phyloP scores from a whole-genome alignment of 768 basidiomycete species.

The Trametes maxima region DNA sequence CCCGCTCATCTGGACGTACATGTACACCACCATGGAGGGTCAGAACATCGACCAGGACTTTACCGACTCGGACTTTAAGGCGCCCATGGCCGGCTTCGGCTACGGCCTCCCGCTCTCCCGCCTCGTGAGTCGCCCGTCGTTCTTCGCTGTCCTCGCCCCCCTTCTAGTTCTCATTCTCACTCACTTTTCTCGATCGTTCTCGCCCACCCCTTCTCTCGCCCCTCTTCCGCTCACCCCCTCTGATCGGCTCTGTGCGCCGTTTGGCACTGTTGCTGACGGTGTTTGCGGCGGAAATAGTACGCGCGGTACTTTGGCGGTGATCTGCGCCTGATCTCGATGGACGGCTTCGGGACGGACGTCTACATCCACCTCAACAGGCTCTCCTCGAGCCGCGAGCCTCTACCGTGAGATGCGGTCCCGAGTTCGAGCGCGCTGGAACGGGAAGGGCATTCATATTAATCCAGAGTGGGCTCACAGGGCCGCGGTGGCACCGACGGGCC shows the following conservation, averaged over 20 bases:
- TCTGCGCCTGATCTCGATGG: constrained; percentile 93
- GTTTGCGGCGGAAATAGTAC: constrained; percentile 51
- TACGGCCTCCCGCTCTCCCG: constrained; percentile 93
- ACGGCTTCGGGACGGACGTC: constrained; percentile 95
- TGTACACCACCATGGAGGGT: constrained; percentile 86
- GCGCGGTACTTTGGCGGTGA: constrained; percentile 96
- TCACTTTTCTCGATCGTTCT: neutral
- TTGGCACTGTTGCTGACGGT: no score
- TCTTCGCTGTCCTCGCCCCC: neutral
- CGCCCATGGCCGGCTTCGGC: constrained; percentile 97
- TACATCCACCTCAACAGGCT: constrained; percentile 90
- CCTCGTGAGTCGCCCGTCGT: constrained; percentile 57
- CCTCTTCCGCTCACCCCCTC: no score
- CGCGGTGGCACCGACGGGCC: neutral
- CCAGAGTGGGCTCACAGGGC: no score
- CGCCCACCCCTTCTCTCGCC: no score
- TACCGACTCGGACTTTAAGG: constrained; percentile 87
- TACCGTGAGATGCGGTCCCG: constrained; percentile 46
- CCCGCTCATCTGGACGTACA: constrained; percentile 98
- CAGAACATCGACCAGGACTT: constrained; percentile 78
- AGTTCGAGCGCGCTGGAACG: neutral
- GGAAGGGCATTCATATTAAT: neutral
- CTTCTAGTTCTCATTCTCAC: constrained; percentile 7
- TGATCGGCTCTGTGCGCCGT: no score
- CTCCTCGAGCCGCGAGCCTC: constrained; percentile 79